Percentiles rank a stretch among this genome's conserved stretches.
Conservation (phyloP, 2,329 filamentous ascomycete species). For the Ophiostoma tasmaniense region DNA sequence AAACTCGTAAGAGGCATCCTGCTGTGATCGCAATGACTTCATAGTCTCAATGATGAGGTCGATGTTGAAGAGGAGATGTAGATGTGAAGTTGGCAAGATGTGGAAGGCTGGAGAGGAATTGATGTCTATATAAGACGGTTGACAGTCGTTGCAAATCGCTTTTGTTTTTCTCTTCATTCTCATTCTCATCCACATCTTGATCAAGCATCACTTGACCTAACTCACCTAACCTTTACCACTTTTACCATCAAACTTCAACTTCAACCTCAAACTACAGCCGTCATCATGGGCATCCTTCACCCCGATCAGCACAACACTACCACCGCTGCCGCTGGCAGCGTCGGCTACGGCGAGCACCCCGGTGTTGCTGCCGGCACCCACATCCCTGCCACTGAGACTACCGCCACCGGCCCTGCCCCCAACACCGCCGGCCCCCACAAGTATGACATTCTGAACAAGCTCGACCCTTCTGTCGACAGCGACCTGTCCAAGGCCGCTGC, state of each 20-base stretch:
- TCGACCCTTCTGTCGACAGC: constrained; percentile 34
- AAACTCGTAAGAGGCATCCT: not conserved
- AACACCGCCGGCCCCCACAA: constrained; percentile 31
- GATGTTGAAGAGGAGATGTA: not conserved
- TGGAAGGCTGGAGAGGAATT: not conserved
- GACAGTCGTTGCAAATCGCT: not conserved
- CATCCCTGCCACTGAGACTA: constrained; percentile 14
- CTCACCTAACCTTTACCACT: no score
- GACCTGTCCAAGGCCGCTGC: constrained; percentile 20
- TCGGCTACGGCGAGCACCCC: not conserved
- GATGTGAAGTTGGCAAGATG: not conserved
- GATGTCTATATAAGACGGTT: not conserved
- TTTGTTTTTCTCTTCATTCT: not conserved
- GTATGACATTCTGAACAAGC: constrained; percentile 34
- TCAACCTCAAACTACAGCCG: not conserved
- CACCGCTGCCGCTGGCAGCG: not conserved
- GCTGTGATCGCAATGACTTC: not conserved
- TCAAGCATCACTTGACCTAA: no score
- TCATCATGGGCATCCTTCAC: constrained; percentile 16
- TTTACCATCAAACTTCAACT: no score
- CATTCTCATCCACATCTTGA: not conserved
- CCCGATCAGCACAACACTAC: constrained; percentile 9
- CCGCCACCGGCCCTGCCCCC: constrained; percentile 18
- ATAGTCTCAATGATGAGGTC: not conserved
- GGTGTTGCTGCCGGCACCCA: constrained; percentile 11